phyloP scores from a whole-genome alignment of 1,139 yeast genomes.

The Kodamaea ohmeri region DNA sequence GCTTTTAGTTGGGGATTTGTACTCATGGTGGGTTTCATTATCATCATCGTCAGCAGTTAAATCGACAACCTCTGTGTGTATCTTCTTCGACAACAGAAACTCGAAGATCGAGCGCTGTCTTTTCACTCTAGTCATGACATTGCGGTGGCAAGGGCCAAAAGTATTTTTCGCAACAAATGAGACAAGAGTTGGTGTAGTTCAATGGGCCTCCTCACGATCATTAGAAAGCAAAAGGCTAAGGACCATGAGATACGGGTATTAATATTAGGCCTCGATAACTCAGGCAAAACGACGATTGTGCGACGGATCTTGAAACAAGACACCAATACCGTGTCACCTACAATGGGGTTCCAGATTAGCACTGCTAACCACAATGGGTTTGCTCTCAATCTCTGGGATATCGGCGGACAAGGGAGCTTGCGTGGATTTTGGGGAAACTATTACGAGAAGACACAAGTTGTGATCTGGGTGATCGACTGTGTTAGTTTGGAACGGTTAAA shows the following conservation, averaged over 20 bases:
- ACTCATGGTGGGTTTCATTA: neutral
- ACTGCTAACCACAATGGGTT: conserved; percentile 32
- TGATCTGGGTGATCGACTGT: conserved; percentile 92
- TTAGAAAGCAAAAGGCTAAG: conserved; percentile 77
- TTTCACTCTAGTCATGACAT: conserved; percentile 12
- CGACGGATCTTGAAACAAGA: conserved; percentile 58
- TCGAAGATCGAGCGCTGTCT: conserved; percentile 19
- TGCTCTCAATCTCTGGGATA: conserved; percentile 66
- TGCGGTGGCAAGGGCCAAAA: neutral
- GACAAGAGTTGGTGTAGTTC: neutral
- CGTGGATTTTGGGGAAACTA: conserved; percentile 90
- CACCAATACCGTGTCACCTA: conserved; percentile 40
- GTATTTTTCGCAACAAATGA: too few relatives aligned
- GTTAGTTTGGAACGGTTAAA: conserved; percentile 56
- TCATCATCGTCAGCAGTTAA: conserved; percentile 11
- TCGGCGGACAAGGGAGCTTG: conserved; percentile 81
- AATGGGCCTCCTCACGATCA: conserved; percentile 84
- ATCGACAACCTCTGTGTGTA: conserved; percentile 12
- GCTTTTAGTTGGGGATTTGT: too few relatives aligned
- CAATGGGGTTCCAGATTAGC: conserved; percentile 54
- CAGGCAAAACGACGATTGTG: conserved; percentile 85
- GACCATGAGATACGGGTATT: conserved; percentile 75
- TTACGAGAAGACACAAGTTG: conserved; percentile 78
- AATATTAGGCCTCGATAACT: conserved; percentile 80
- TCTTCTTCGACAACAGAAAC: conserved; percentile 11